Conservation (phyloP, 2,329 filamentous ascomycete species). For the Aspergillus sojae region DNA sequence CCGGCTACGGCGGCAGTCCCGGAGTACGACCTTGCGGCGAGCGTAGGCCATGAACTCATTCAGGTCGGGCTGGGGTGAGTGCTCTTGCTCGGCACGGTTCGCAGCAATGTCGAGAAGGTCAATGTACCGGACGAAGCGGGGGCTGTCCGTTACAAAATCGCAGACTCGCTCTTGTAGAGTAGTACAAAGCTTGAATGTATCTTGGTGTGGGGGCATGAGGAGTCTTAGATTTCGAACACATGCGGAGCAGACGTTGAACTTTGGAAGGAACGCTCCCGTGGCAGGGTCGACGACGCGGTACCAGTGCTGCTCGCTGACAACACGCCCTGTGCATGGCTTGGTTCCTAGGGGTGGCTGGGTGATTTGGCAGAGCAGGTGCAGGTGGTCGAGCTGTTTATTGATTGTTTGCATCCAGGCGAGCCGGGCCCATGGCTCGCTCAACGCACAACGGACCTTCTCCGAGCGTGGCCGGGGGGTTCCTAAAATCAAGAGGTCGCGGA, state of each 20-base stretch:
- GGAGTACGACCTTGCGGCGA: conserved; percentile 58
- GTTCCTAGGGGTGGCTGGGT: conserved; percentile 62
- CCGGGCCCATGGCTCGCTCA: conserved; percentile 80
- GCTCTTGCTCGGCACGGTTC: conserved; percentile 36
- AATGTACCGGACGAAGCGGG: conserved; percentile 60
- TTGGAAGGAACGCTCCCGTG: conserved; percentile 63
- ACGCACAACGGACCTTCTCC: conserved; percentile 70
- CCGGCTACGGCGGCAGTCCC: conserved; percentile 69
- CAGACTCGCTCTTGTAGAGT: conserved; percentile 61
- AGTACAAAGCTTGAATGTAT: conserved; percentile 61
- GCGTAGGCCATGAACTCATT: conserved; percentile 66
- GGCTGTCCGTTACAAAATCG: conserved; percentile 66
- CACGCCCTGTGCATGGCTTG: conserved; percentile 61
- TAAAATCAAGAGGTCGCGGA: conserved; percentile 66
- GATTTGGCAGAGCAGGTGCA: conserved; percentile 71
- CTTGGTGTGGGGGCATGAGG: conserved; percentile 71
- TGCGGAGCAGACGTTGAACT: conserved; percentile 74
- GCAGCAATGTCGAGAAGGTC: conserved; percentile 59
- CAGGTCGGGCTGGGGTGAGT: conserved; percentile 53
- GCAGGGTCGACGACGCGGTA: conserved; percentile 72
- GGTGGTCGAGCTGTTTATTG: conserved; percentile 67
- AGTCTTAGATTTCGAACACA: conserved; percentile 74
- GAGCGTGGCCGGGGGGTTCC: conserved; percentile 61
- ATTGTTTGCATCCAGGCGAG: conserved; percentile 81
- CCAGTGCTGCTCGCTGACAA: conserved; percentile 67